Evolutionary conservation across 768 basidiomycete species (phyloP), one percentile per base, ranked within the genome.

Genomic region (Boletus sp.): DNA sequence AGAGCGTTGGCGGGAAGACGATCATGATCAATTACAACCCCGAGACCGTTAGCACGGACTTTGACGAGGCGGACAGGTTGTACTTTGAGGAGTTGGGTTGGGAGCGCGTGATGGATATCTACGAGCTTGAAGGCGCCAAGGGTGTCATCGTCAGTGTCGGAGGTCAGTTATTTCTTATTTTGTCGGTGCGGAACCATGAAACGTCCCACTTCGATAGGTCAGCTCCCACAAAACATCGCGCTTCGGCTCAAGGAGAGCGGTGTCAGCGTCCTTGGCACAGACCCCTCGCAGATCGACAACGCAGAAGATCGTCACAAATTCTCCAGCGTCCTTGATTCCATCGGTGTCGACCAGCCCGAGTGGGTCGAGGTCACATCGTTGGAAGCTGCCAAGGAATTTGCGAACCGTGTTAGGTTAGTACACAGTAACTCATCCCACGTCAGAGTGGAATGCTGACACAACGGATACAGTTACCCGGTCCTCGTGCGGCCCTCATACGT

Each of bases 11-110:
- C 1, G 88, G 90, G 68, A 85, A 85, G 74, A 98, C 97, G 41
- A 86, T 99, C 76, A 98, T 98, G 96, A 82, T 99, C 81, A 99
- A 99, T 79, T 99, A 99, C 75, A 99, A 98, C 74, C 96, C 96
- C 9, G 97, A 99, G 75, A 99, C 97, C 4, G 97, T 98, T 39
- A 98, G 95, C 7, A 99, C 97, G 53, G 97, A 98, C 72, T 99
- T 95, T 71, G 97, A 99, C 66, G 97, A 99, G 75, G 97, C 97
- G n/a, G 97, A 98, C 65, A 79, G 97, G 54, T 76, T 99, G 44
- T 99, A 99, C 78, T 99, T 99, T 69, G 97, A 99, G 71, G 96
- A 98, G 70, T 83, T 99, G 54, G 93, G 96, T 47, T 98, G 82
- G 74, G 97, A 99, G 73, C 85, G 96, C 39, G 95, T 99, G 58